These are phyloP conservation scores for Takakia lepidozioides DNA, from an alignment of 225 moss, liverwort and hornwort species.

Conservation along the genomic window DNA sequence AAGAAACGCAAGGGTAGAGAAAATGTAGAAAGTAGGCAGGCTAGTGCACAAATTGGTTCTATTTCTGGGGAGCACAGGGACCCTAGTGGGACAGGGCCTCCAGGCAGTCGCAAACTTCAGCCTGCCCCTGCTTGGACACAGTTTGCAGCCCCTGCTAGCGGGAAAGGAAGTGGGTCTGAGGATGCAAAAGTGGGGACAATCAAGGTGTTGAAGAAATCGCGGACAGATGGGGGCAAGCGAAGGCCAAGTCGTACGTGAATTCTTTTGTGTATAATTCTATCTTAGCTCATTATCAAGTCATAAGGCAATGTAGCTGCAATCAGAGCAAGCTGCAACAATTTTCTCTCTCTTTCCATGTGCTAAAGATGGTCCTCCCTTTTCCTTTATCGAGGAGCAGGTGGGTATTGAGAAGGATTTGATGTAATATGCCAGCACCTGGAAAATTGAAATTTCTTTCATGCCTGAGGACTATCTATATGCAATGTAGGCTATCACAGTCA, in stretches of 20 bases:
- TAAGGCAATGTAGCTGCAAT: too few species aligned
- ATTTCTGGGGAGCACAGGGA: conserved; percentile 29
- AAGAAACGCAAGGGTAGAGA: conserved; percentile 97
- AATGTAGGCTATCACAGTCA: too few species aligned
- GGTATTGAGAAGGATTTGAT: too few species aligned
- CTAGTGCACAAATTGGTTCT: conserved; percentile 31
- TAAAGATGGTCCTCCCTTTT: too few species aligned
- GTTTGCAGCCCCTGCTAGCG: conserved; percentile 29
- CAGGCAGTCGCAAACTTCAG: conserved; percentile 22
- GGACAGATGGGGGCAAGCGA: conserved; percentile 59
- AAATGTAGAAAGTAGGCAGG: conserved; percentile 64
- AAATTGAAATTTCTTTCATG: too few species aligned
- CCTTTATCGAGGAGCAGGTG: too few species aligned
- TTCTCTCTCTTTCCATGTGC: too few species aligned
- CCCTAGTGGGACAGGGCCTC: conserved; percentile 17
- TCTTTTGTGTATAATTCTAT: conserved; percentile 31
- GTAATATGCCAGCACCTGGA: too few species aligned
- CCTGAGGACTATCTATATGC: too few species aligned
- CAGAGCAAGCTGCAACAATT: too few species aligned
- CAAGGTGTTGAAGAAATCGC: conserved; percentile 50
- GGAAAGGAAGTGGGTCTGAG: conserved; percentile 39
- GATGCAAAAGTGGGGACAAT: conserved; percentile 27
- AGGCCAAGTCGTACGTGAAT: conserved; percentile 46
- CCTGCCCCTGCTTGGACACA: conserved; percentile 32
- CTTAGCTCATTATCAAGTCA: conserved; percentile 30